Evolutionary conservation across 192 early-diverging fungal genomes (phyloP).

Genomic region (Coemansia sp.): DNA sequence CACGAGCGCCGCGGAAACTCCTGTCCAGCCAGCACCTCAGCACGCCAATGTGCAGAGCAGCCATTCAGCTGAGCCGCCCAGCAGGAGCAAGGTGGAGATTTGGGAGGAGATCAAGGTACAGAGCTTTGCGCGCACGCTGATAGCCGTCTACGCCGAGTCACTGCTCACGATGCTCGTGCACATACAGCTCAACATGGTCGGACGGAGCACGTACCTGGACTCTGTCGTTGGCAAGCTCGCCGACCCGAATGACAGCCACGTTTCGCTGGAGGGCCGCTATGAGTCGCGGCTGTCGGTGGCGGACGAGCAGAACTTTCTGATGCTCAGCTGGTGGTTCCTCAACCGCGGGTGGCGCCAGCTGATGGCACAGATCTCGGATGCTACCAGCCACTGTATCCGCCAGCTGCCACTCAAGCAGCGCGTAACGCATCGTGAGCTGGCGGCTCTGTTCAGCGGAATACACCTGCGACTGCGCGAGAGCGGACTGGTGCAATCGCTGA

Average conservation of each 20-base stretch:
- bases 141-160: slow-evolving; percentile 84
- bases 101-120: slow-evolving; percentile 92
- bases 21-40: background rate
- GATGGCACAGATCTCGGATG: slow-evolving; percentile 66
- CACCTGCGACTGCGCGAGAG: slow-evolving; percentile 59
- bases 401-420: slow-evolving; percentile 66
- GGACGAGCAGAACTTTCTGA: slow-evolving; percentile 84
- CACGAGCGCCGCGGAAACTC: background rate
- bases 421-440: slow-evolving; percentile 64
- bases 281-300: slow-evolving; percentile 25
- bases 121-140: slow-evolving; percentile 87
- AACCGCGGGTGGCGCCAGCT: slow-evolving; percentile 83
- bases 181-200: slow-evolving; percentile 89
- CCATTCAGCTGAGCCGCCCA: slow-evolving; percentile 1
- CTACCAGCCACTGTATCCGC: slow-evolving; percentile 36
- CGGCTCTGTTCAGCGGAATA: slow-evolving; percentile 59
- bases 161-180: slow-evolving; percentile 85
- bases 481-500: slow-evolving; percentile 27
- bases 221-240: slow-evolving; percentile 60
- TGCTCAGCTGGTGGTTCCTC: slow-evolving; percentile 90
- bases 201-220: slow-evolving; percentile 86
- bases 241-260: slow-evolving; percentile 6
- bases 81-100: slow-evolving; percentile 68
- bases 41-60: background rate
- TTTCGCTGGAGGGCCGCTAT: slow-evolving; percentile 30